Conservation (phyloP, 257 asterid genomes). For the Solanum pinnatisectum region DNA sequence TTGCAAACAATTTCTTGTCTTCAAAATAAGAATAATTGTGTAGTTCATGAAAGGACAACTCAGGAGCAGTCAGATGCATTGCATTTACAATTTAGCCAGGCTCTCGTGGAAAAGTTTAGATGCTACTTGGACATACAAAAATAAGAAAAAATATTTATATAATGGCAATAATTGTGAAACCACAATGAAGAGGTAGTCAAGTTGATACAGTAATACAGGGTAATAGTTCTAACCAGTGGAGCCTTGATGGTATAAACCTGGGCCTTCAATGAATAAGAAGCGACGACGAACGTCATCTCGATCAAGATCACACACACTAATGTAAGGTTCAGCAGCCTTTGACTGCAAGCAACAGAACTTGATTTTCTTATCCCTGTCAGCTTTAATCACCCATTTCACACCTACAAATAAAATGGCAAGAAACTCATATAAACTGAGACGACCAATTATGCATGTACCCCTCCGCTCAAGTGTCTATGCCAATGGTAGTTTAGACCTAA, state of each 20-base stretch:
- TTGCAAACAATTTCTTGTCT: background rate
- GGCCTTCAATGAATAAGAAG: constrained; percentile 75
- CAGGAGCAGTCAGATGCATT: background rate
- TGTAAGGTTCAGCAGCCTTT: constrained; percentile 85
- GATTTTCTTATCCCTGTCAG: constrained; percentile 66
- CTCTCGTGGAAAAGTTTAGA: background rate
- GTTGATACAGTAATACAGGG: background rate
- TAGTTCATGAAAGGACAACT: background rate
- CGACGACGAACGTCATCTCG: constrained; percentile 72
- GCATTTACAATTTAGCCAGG: background rate
- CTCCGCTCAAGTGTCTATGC: background rate
- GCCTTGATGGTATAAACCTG: constrained; percentile 76
- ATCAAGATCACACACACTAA: constrained; percentile 49
- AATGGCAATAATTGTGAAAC: background rate
- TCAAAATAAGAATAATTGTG: background rate
- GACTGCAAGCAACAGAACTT: constrained; percentile 92
- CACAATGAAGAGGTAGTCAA: background rate
- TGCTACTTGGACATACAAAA: background rate
- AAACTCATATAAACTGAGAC: background rate
- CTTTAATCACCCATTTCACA: constrained; percentile 68
- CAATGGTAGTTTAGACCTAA: background rate
- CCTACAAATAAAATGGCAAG: constrained; percentile 34
- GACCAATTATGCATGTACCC: background rate
- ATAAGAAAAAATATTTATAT: background rate
- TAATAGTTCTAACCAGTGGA: constrained; percentile 47